Percentiles rank a stretch among this genome's conserved stretches.
These are phyloP conservation scores for Rhytidiadelphus loreus DNA, from an alignment of 225 moss, liverwort and hornwort species.

Conservation along the genomic window DNA sequence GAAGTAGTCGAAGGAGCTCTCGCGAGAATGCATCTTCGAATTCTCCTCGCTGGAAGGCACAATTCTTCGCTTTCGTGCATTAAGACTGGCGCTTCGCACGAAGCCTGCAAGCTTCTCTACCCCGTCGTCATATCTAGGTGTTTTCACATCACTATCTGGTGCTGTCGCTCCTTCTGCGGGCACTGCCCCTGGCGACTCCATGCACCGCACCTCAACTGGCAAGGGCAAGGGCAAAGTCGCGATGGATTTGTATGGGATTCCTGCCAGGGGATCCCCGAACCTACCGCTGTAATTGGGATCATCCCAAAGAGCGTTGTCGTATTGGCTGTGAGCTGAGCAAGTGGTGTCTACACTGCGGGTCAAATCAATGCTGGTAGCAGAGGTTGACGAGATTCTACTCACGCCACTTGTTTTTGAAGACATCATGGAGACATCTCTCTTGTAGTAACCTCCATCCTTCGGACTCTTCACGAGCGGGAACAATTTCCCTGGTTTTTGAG, in stretches of 20 bases:
- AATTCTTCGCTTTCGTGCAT: constrained; percentile 21
- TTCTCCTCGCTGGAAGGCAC: constrained; percentile 2
- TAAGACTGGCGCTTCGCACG: constrained; percentile 16
- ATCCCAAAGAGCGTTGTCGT: constrained; percentile 41
- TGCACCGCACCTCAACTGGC: constrained; percentile 23
- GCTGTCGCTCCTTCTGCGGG: neutral
- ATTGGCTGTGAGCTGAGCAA: constrained; percentile 36
- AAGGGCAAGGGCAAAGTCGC: constrained; percentile 19
- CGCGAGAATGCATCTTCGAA: constrained; percentile 26
- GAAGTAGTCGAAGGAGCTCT: constrained; percentile 42
- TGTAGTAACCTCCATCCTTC: constrained; percentile 17
- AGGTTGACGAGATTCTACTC: constrained; percentile 19
- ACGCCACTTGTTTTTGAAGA: constrained; percentile 18
- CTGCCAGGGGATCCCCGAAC: constrained; percentile 8
- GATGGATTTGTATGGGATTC: constrained; percentile 20
- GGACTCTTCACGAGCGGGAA: constrained; percentile 1
- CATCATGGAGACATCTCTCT: constrained; percentile 1
- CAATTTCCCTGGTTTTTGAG: constrained; percentile 7
- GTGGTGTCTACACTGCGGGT: constrained; percentile 37
- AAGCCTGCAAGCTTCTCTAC: constrained; percentile 24
- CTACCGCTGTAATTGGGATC: constrained; percentile 29
- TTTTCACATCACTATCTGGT: constrained; percentile 1
- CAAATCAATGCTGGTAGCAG: constrained; percentile 47
- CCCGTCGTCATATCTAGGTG: constrained; percentile 1
- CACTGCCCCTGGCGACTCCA: constrained; percentile 12